Base-by-base conservation (phyloP, 495 filamentous ascomycete species). In the Neurospora sp. region DNA sequence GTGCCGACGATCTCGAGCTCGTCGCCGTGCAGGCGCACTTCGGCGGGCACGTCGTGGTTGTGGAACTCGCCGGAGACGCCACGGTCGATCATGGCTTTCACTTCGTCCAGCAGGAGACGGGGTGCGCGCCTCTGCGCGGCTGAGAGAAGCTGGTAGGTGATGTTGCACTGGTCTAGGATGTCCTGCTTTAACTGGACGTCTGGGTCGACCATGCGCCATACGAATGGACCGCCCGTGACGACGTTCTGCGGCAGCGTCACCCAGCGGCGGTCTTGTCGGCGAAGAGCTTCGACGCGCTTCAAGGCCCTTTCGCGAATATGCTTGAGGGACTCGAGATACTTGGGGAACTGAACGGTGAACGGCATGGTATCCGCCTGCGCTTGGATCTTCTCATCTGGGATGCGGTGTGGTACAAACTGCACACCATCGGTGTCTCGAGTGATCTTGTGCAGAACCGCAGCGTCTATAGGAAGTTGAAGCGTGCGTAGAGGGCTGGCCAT, bases 401-500 rank as follows among this genome's bases (percentile, higher is more conserved):
- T 69, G 31, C 46, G 39, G 5, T 48, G 35, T 4, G 74, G 77
- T 14, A 35, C 69, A 71, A 75, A 80, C 40, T 78, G 77, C 14
- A 70, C 54, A 3, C 70, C 66, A 59, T 74, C 71, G 48, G 62
- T 54, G 5, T 35, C 31, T n/a, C 71, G 39, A 35, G 35, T 10
- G 12, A 66, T 40, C 11, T 35, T 39, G 72, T 41, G 62, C 27
- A 78, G 69, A 18, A 44, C 41, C 10, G 69, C 39, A 3, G 70
- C 76, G 3, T 70, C 70, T 5, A 76, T 39, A 46, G 83, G 83
- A 0, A 84, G 71, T 23, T 81, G 74, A 6, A 80, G 75, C 12
- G 76, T 78, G 23, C 77, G 78, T 74, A 75, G 77, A 4, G 76
- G 81, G 1, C 75, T 76, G 42, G 78, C 76, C 44, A 76, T 70